Evolutionary conservation across 2,329 filamentous ascomycete species (phyloP), one percentile per base, ranked within the genome.

Genomic region (Pseudogymnoascus sp.): DNA sequence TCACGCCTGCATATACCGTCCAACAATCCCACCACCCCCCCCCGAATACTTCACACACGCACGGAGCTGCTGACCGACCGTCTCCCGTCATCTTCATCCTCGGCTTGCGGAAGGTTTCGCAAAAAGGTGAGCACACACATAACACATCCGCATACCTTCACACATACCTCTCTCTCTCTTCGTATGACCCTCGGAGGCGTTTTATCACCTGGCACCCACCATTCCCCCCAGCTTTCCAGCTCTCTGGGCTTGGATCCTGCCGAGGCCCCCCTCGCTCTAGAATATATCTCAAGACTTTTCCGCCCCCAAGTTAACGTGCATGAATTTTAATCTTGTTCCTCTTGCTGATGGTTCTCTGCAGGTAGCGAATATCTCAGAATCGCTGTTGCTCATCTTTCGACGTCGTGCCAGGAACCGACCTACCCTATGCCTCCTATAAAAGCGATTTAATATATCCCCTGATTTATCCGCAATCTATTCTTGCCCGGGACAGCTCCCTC

Each of bases 401-500:
- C 37, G 29, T 59, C 55, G 35, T 33, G 29, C 19, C 55, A 37
- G 16, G 37, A 12, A 59, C 23, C 55, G 33, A 16, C 55, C 21
- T 59, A 59, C 38, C 55, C n/a, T 37, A 37, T 37, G 31, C 33
- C 55, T 37, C 37, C 33, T 23, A 38, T 14, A 59, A 59, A 14
- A 31, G 14, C 31, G 37, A 59, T 29, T 29, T 39, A 59, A 59
- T 59, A 59, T 59, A 37, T 38, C 55, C 19, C 31, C 19, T 23
- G 21, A 59, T 59, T n/a, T 38, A 59, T 10, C 37, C 55, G 55
- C 55, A 59, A 59, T 59, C n/a, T 59, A 59, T 39, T 23, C 19
- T 59, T 59, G 21, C 21, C 55, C 33, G 55, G 55, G 19, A 39
- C 37, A 59, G 55, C 55, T 37, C 21, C 11, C 33, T 59, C 33